These are phyloP conservation scores for Trypanosoma theileri DNA, from an alignment of 208 protist species.

Conservation along the genomic window DNA sequence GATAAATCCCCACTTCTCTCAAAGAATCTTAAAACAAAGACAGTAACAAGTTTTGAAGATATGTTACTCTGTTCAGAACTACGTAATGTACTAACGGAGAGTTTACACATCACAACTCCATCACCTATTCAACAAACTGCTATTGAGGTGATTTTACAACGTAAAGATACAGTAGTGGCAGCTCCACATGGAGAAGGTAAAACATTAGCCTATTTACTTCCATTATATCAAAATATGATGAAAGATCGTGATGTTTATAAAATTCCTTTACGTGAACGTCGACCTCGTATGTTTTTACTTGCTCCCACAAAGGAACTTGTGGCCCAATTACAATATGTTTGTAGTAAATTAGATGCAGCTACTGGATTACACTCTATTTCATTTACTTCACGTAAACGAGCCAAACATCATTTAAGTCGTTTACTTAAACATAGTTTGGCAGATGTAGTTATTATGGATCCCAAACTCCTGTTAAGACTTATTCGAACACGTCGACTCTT, in stretches of 20 bases:
- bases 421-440: slow-evolving; percentile 59
- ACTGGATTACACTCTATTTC: slow-evolving; percentile 58
- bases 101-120: slow-evolving; percentile 52
- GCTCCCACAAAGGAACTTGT: slow-evolving; percentile 74
- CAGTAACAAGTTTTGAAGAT: slow-evolving; percentile 61
- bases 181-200: slow-evolving; percentile 88
- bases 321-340: slow-evolving; percentile 69
- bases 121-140: slow-evolving; percentile 83
- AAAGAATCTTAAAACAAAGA: slow-evolving; percentile 64
- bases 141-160: slow-evolving; percentile 71
- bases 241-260: slow-evolving; percentile 87
- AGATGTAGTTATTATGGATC: slow-evolving; percentile 84
- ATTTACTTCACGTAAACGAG: slow-evolving; percentile 68
- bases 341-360: slow-evolving; percentile 44
- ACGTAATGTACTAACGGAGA: slow-evolving; percentile 33
- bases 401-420: slow-evolving; percentile 64
- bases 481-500: slow-evolving; percentile 73
- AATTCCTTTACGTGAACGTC: slow-evolving; percentile 78
- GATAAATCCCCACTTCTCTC: slow-evolving; percentile 47
- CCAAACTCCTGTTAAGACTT: slow-evolving; percentile 65
- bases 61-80: slow-evolving; percentile 56
- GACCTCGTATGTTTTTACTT: slow-evolving; percentile 83
- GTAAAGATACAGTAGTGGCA: slow-evolving; percentile 67
- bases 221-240: slow-evolving; percentile 86
- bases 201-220: slow-evolving; percentile 78